phyloP scores from a whole-genome alignment of 1,284 basidiomycete genomes.

The Trametes polyzona region DNA sequence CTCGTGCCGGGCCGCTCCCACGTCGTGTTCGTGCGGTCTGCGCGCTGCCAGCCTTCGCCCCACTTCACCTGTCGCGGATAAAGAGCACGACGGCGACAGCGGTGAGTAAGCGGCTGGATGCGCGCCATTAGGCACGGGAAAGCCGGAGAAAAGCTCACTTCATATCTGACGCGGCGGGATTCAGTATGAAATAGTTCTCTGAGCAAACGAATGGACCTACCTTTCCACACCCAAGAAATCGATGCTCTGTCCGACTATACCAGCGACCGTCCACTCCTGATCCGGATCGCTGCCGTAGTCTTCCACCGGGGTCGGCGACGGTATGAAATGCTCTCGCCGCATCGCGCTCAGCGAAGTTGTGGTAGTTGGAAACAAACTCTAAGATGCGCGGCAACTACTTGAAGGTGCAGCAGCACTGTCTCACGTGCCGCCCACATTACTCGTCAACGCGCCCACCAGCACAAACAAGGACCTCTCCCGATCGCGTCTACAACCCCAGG shows the following conservation, averaged over 20 bases:
- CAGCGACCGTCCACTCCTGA: constrained; percentile 42
- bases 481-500: no score
- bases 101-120: background rate
- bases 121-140: no score
- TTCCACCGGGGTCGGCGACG: constrained; percentile 37
- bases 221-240: constrained; percentile 37
- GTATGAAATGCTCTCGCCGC: background rate
- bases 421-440: background rate
- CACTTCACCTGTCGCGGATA: constrained; percentile 39
- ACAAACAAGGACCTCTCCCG: no score
- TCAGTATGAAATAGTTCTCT: background rate
- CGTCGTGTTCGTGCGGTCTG: constrained; percentile 46
- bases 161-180: constrained; percentile 13
- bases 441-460: background rate
- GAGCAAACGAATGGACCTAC: constrained; percentile 23
- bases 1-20: constrained; percentile 37
- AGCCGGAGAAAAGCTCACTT: no score
- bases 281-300: constrained; percentile 39
- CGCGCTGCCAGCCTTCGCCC: constrained; percentile 41
- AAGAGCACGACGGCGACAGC: background rate
- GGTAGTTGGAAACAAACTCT: background rate
- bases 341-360: background rate
- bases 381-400: background rate
- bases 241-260: constrained; percentile 44
- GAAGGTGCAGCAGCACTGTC: background rate